phyloP scores from a whole-genome alignment of 345 rosid species.

The Psidium guajava region DNA sequence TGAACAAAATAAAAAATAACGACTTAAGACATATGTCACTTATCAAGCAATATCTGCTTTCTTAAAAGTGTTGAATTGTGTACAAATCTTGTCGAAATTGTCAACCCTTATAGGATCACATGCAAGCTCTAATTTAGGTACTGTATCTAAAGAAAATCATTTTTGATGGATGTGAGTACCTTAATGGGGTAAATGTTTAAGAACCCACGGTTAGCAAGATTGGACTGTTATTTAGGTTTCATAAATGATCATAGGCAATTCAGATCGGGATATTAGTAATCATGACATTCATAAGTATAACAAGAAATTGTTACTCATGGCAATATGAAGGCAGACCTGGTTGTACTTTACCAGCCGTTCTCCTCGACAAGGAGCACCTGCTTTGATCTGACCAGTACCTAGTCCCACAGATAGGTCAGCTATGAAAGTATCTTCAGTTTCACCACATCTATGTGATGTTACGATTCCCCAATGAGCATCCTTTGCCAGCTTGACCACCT shows the following conservation, averaged over 20 bases:
- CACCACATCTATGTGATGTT: constrained; percentile 85
- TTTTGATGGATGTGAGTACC: neutral
- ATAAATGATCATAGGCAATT: neutral
- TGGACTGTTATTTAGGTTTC: neutral
- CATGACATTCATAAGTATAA: neutral
- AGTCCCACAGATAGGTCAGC: constrained; percentile 90
- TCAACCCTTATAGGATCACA: neutral
- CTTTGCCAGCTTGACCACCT: constrained; percentile 87
- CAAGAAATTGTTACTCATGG: neutral
- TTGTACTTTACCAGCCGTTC: constrained; percentile 90
- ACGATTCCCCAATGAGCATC: constrained; percentile 92
- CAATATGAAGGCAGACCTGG: constrained; percentile 45
- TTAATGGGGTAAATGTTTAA: neutral
- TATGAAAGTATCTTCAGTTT: constrained; percentile 84
- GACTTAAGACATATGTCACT: neutral
- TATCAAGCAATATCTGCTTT: neutral
- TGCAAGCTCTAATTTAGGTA: neutral
- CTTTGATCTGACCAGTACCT: constrained; percentile 73
- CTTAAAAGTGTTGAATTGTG: neutral
- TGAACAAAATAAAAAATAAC: neutral
- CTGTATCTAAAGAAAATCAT: neutral
- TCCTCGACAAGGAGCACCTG: constrained; percentile 98
- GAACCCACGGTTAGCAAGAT: neutral
- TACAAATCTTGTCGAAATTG: neutral
- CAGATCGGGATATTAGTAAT: neutral